These are phyloP conservation scores for Vitis hybrid DNA, from an alignment of 177 flowering plant genomes.

Conservation along the genomic window DNA sequence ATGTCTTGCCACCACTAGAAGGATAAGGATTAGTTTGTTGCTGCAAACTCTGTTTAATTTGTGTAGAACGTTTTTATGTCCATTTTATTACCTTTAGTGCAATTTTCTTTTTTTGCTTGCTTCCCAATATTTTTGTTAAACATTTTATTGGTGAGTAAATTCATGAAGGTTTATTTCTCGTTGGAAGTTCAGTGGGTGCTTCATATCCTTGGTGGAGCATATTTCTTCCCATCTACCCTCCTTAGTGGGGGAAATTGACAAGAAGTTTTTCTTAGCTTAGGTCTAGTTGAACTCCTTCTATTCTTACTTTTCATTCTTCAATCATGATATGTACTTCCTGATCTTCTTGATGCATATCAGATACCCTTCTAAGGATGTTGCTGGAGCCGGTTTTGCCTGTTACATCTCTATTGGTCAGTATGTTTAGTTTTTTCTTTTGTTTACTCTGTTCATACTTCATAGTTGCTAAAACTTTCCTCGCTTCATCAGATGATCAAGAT, in stretches of 20 bases:
- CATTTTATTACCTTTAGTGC: not conserved
- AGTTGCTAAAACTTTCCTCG: not conserved
- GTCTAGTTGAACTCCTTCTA: not conserved
- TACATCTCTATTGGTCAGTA: constrained; percentile 33
- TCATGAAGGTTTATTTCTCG: not conserved
- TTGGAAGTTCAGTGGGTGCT: not conserved
- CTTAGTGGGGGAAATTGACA: not conserved
- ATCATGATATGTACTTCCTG: not conserved
- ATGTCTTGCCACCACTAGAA: too few relatives aligned
- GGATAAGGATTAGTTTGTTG: too few relatives aligned
- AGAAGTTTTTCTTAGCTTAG: not conserved
- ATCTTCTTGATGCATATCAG: constrained; percentile 26
- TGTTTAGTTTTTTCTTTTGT: not conserved
- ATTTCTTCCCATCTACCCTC: not conserved
- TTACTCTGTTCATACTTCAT: not conserved
- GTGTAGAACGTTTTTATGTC: not conserved
- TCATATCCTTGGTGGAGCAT: not conserved
- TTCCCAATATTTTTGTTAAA: not conserved
- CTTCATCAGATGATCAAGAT: not conserved
- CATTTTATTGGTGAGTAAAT: not conserved
- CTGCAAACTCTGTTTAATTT: not conserved
- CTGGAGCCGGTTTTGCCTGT: constrained; percentile 41
- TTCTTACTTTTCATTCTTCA: not conserved
- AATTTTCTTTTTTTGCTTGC: too few relatives aligned
- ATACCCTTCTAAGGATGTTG: constrained; percentile 39